Base-by-base conservation (phyloP, 371 early-diverging fungal genomes). In the Racocetra persica region DNA sequence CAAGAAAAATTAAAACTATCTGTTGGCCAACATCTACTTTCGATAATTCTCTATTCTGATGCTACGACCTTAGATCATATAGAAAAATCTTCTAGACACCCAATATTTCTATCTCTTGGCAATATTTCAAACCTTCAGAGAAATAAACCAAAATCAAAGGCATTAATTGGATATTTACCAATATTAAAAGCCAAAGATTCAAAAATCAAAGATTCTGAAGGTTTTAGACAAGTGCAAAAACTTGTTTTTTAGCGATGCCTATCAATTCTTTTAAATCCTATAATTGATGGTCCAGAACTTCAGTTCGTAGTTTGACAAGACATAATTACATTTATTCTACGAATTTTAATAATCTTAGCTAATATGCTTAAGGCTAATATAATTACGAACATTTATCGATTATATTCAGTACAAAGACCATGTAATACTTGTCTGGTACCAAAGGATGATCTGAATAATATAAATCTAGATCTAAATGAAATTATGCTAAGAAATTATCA, bases 121-220 rank as follows among this genome's bases (percentile, higher is more conserved):
- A 72, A 72, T 54, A 72, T 72, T 26, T 54, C 55, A 20, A 52
- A 54, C 52, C 22, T 4, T 13, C 1, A 13, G 28, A 6, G 16
- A 26, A 55, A 72, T 72, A 72, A 72, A 11, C n/a, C 49, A 38
- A 0, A 70, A 14, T 4, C 41, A 24, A 70, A 69, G 22, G 4
- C 41, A 41, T 41, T 70, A 24, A n/a, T 70, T 45, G n/a, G 51
- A 7, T 70, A 70, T 45, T n/a, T 70, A 14, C 26, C 22, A 45
- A 70, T 38, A 70, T 45, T 70, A 70, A 70, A 49, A 24, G 49
- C 49, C 5, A 70, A 70, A 38, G 49, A 70, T 70, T 38, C 22
- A 36, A 22, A 28, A 2, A 70, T 38, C 28, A 38, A n/a, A 69
- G 38, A 70, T 49, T 45, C 45, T 20, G 41, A 70, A 24, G 6